Base-by-base conservation (phyloP, 108 stramenopile genomes). In the Seminavis robusta region DNA sequence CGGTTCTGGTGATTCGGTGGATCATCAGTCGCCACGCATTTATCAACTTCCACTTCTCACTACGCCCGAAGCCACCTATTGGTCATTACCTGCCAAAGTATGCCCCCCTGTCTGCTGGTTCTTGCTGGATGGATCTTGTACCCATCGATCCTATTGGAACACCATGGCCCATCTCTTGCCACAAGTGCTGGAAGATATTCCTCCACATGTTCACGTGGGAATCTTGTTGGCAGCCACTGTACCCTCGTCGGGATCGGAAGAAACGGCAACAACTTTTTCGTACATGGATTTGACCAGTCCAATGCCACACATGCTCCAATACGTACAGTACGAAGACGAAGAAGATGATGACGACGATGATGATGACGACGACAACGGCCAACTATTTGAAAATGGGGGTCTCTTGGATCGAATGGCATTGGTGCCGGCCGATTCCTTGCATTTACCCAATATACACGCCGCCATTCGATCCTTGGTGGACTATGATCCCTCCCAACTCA, bases 61-160 rank as follows among this genome's bases (percentile, higher is more conserved):
- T 26, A 47, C 19, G 4, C 33, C 0, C 10, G 17, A 29, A 48
- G 41, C 1, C 64, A 45, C 21, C 34, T 21, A 10, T 6, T 64
- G 5, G n/a, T n/a, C n/a, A n/a, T n/a, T n/a, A n/a, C 71, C 76
- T 4, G 76, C 76, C 48, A 71, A 49, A 53, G 48, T 54, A 0
- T 79, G 77, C 76, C 82, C 82, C 8, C 77, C 77, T 17, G 53
- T 83, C 2, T 76, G 73, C 71, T 73, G 71, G 56, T 52, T 79
- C 48, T 58, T 79, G 0, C 43, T 83, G 17, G 82, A 83, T 56
- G 77, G 70, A 2, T 26, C 66, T 46, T 38, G 49, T 10, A 34
- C 15, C 34, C 41, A 39, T 17, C n/a, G 36, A 38, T 8, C 32
- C 23, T 37, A 59, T 16, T 50, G 56, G 45, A 15, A 52, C 17